These are phyloP conservation scores for Diphasiastrum complanatum DNA, from an alignment of 83 land plant species.

Conservation along the genomic window DNA sequence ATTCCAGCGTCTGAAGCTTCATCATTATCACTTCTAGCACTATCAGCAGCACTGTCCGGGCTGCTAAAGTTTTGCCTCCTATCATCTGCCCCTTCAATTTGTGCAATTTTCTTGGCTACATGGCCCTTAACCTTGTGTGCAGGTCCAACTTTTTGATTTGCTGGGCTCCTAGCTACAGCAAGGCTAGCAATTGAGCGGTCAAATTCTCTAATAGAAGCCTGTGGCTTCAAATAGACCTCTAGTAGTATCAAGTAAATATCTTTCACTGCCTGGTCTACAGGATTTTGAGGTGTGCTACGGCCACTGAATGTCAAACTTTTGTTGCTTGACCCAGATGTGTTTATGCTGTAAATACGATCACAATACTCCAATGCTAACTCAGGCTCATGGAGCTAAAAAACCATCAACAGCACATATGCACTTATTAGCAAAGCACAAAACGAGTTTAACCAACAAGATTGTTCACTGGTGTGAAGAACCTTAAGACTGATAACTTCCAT, in stretches of 20 bases:
- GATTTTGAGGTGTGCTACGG: constrained; percentile 14
- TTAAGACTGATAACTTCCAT: too few relatives aligned
- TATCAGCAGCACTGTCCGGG: constrained; percentile 59
- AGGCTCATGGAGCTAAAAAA: constrained; percentile 76
- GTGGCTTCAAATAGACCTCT: constrained; percentile 85
- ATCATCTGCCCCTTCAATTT: constrained; percentile 75
- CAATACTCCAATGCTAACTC: constrained; percentile 82
- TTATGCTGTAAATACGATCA: constrained; percentile 60
- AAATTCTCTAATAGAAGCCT: constrained; percentile 49
- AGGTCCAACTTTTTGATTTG: constrained; percentile 31
- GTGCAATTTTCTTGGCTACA: constrained; percentile 55
- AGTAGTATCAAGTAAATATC: constrained; percentile 81
- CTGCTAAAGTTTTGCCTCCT: constrained; percentile 39
- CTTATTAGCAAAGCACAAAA: background rate
- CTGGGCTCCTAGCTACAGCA: constrained; percentile 26
- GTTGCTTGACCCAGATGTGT: constrained; percentile 7
- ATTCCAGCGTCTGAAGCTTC: constrained; percentile 44
- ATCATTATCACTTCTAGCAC: constrained; percentile 70
- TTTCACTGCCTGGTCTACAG: constrained; percentile 34
- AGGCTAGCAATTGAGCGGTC: constrained; percentile 49
- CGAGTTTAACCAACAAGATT: too few relatives aligned
- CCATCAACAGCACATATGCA: background rate
- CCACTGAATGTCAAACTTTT: constrained; percentile 9
- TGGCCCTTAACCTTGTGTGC: constrained; percentile 38
- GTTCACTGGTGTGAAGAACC: too few relatives aligned